Evolutionary conservation across 1,284 basidiomycete species (phyloP).

Genomic region (Inonotus hispidus): DNA sequence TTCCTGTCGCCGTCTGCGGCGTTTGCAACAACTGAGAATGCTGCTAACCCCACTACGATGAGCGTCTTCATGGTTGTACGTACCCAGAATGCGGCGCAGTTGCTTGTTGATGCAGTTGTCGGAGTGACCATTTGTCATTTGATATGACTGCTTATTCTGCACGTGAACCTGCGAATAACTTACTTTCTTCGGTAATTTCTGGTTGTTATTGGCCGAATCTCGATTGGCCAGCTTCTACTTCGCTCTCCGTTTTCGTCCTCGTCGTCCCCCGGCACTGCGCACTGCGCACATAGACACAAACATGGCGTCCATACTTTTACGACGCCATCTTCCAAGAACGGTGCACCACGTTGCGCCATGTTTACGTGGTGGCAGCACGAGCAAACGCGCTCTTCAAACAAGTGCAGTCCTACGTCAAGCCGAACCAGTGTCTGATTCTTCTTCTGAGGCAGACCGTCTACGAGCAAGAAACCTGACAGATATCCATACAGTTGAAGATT

Average conservation of each 20-base stretch:
- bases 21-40: neutral
- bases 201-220: neutral
- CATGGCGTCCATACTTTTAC: conserved; percentile 33
- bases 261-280: conserved; percentile 18
- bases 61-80: conserved; percentile 16
- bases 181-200: neutral
- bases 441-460: conserved; percentile 8
- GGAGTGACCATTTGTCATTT: too few relatives aligned
- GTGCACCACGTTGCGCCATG: conserved; percentile 1
- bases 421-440: conserved; percentile 6
- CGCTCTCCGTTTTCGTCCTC: neutral
- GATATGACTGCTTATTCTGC: neutral
- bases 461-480: conserved; percentile 43
- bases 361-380: neutral
- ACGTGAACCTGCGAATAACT: neutral
- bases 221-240: neutral
- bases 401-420: conserved; percentile 17
- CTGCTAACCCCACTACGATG: conserved; percentile 3
- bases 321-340: conserved; percentile 38
- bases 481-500: conserved; percentile 72
- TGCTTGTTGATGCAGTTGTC: neutral
- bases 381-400: conserved; percentile 8
- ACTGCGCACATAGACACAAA: conserved; percentile 20
- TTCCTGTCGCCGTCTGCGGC: conserved; percentile 25
- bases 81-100: conserved; percentile 15